Evolutionary conservation across 345 rosid species (phyloP), one percentile per base, ranked within the genome.

Genomic region (Arabis hirsuta): DNA sequence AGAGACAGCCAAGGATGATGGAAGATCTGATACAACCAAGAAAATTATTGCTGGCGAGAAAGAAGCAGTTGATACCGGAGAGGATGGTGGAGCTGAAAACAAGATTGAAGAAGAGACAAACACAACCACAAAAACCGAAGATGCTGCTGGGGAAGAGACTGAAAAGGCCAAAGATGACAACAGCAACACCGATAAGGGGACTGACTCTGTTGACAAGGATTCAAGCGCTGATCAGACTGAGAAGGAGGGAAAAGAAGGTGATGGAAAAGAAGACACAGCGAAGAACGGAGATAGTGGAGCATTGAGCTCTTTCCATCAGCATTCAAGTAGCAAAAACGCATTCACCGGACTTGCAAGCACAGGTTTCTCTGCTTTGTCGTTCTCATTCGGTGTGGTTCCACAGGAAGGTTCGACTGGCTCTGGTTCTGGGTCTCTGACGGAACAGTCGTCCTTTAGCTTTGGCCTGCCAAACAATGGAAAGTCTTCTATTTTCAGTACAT

Each of bases 331-430:
- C 73, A 87, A 84, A 84, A 95, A 91, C 73, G 99, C 99, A 27
- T 89, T 95, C 84, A 83, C 90, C 1, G 97, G 96, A 64, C 89
- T 95, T 76, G 87, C 91, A 14, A 96, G 98, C 48, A 88, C 97
- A 59, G 92, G 95, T 34, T 84, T 91, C 73, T 82, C 96, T 9
- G 56, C 80, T 67, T 55, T 89, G 31, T 69, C 88, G 7, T 93
- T 87, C 79, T 78, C 92, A 6, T 93, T 89, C 56, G 92, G 96
- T 29, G 69, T 86, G 48, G 72, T 75, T 72, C 38, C 83, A 1
- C 81, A 80, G 72, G 89, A 81, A 50, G 87, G 87, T 48, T 79
- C 87, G 31, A 52, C 86, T 42, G 55, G 79, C 1, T 71, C 67
- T 3, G 67, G 43, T 55, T 57, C 82, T 54, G 78, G 64, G 59